Evolutionary conservation across 2,329 filamentous ascomycete genomes (phyloP).

Genomic region (Didymella keratinophila): DNA sequence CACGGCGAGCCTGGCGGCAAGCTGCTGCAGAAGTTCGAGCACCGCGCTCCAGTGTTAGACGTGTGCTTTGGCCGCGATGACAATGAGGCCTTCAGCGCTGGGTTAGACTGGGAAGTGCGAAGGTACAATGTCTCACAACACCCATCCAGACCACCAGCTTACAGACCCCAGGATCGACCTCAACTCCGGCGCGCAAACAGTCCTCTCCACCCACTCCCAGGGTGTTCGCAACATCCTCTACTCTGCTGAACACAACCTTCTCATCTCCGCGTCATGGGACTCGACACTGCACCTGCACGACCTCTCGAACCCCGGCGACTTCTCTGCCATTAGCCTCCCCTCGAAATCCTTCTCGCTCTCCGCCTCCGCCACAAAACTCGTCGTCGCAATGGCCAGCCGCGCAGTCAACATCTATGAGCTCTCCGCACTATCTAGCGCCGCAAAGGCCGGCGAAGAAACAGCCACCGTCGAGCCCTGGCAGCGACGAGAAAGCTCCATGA

Average conservation of each 20-base stretch:
- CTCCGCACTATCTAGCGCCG: slow-evolving; percentile 63
- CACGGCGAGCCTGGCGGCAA: slow-evolving; percentile 66
- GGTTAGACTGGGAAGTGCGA: slow-evolving; percentile 86
- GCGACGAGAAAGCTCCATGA: slow-evolving; percentile 88
- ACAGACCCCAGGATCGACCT: slow-evolving; percentile 68
- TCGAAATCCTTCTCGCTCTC: slow-evolving; percentile 89
- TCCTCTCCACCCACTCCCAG: slow-evolving; percentile 78
- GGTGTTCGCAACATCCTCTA: slow-evolving; percentile 87
- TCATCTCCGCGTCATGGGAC: slow-evolving; percentile 95
- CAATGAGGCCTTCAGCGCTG: slow-evolving; percentile 83
- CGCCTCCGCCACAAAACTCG: slow-evolving; percentile 80
- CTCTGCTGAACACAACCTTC: slow-evolving; percentile 74
- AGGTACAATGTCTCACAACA: slow-evolving; percentile 59
- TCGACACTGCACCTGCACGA: slow-evolving; percentile 86
- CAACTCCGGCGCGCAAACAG: slow-evolving; percentile 72
- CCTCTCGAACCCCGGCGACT: slow-evolving; percentile 61
- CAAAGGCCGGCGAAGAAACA: slow-evolving; percentile 30
- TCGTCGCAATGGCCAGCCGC: slow-evolving; percentile 94
- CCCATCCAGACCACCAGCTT: background rate
- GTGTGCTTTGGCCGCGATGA: slow-evolving; percentile 88
- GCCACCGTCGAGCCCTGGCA: slow-evolving; percentile 82
- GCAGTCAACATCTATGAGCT: slow-evolving; percentile 96
- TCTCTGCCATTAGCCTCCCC: slow-evolving; percentile 74
- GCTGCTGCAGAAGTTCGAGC: slow-evolving; percentile 76
- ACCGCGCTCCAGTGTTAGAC: slow-evolving; percentile 86